These are phyloP conservation scores for Orbilia javanica DNA, from an alignment of 2,329 filamentous ascomycete genomes.

Conservation along the genomic window DNA sequence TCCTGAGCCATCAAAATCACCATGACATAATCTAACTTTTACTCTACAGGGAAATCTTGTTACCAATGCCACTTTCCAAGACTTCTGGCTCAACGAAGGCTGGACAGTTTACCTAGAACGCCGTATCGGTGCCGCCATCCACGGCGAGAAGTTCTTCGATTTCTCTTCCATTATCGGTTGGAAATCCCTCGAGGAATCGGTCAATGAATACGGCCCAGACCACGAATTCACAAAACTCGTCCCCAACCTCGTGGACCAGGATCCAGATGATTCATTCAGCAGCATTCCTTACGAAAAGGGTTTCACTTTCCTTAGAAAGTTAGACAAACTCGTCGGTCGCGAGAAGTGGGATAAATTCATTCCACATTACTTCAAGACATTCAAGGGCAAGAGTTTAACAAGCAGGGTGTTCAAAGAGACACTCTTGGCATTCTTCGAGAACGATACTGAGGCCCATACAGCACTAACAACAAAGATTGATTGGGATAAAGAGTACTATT, in stretches of 20 bases:
- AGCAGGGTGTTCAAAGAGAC: slow-evolving; percentile 94
- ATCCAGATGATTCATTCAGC: slow-evolving; percentile 96
- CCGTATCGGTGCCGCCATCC: slow-evolving; percentile 79
- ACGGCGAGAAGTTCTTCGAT: slow-evolving; percentile 87
- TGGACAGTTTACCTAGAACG: slow-evolving; percentile 97
- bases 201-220: slow-evolving; percentile 81
- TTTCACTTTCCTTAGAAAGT: slow-evolving; percentile 90
- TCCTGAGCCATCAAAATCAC: background rate
- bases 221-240: slow-evolving; percentile 95
- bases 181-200: slow-evolving; percentile 85
- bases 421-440: slow-evolving; percentile 84
- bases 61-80: slow-evolving; percentile 70
- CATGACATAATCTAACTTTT: background rate
- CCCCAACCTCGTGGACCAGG: slow-evolving; percentile 85
- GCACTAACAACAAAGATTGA: slow-evolving; percentile 78
- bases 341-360: slow-evolving; percentile 96
- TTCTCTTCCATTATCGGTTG: slow-evolving; percentile 97
- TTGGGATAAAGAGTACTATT: slow-evolving; percentile 91
- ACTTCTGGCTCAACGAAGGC: slow-evolving; percentile 77
- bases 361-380: slow-evolving; percentile 90
- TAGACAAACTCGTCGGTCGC: slow-evolving; percentile 86
- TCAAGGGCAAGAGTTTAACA: slow-evolving; percentile 86
- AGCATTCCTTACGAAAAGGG: slow-evolving; percentile 95
- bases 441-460: slow-evolving; percentile 73
- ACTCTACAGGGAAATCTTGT: slow-evolving; percentile 65